Evolutionary conservation across 2,329 filamentous ascomycete species (phyloP), one percentile per base, ranked within the genome.

Genomic region (Penicillium sp.): DNA sequence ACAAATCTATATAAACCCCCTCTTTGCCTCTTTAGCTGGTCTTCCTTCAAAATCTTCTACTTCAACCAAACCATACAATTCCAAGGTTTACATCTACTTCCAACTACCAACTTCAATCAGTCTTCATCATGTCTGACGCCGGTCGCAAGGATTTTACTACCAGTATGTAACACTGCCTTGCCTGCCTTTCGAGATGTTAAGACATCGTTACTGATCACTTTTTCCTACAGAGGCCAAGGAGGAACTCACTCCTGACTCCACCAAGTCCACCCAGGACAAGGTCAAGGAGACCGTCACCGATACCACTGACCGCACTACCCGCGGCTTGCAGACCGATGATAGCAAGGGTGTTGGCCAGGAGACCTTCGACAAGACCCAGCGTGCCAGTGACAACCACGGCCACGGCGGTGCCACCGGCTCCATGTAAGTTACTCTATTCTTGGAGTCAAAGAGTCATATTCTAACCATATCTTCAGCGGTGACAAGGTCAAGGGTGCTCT

Each of bases 201-300:
- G 40, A 16, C 24, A 34, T 38, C 16, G 14, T 34, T 39, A 9
- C 42, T 47, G 13, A 43, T 42, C 45, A 54, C 18, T 18, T 29
- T 24, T 32, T 18, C 1, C 26, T 31, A 53, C 62, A 76, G 81
- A 85, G 81, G 74, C 79, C 60, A 73, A 76, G 69, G 82, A 86
- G 79, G 76, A 79, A 66, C 61, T 83, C 55, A 83, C 79, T 65
- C 84, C 85, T 57, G 79, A 86, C 72, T 78, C 78, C 69, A 72
- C 79, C 74, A 87, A 87, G 78, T 85, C 83, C 60, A 84, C 82
- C 65, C 74, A 79, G 66, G 75, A 85, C 61, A 84, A 85, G 78
- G 62, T 81, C 61, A 81, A 81, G 71, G 84, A 87, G 72, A 70
- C 72, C 53, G 48, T 82, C 68, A 85, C 82, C 60, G 82, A 82